A percentile compares a stretch with the other conserved stretches of the same genome.
phyloP scores from a whole-genome alignment of 2,329 filamentous ascomycete genomes.

The Fusarium gaditjirri region DNA sequence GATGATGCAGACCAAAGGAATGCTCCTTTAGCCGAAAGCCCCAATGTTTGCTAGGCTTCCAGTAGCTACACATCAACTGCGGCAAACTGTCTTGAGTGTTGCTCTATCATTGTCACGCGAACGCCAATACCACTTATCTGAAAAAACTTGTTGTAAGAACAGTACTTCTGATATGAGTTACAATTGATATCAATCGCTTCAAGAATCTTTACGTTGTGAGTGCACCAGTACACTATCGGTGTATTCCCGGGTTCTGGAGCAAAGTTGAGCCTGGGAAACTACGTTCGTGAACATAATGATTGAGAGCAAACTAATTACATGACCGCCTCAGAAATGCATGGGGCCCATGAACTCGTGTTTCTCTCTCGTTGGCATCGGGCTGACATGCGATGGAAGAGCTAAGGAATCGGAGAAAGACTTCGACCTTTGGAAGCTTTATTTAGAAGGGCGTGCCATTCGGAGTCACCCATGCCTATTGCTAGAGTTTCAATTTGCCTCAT shows the following conservation, averaged over 20 bases:
- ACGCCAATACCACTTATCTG: neutral
- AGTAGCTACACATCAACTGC: too few species aligned
- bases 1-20: rapidly evolving
- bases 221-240: neutral
- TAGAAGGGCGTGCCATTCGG: rapidly evolving
- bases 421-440: too few species aligned
- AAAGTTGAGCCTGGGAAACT: too few species aligned
- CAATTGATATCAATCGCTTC: rapidly evolving
- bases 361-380: neutral
- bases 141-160: rapidly evolving
- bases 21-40: rapidly evolving
- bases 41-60: neutral
- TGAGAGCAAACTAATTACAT: too few species aligned
- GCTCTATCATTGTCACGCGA: too few species aligned
- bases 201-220: neutral
- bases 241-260: neutral
- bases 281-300: too few species aligned
- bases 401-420: neutral
- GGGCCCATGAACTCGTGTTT: rapidly evolving
- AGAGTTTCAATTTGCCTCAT: constrained; percentile 19
- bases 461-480: rapidly evolving
- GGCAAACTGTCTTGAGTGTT: too few species aligned
- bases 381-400: too few species aligned
- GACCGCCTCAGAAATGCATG: rapidly evolving
- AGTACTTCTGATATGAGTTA: rapidly evolving